Conservation (phyloP, 352 stramenopile species). For the Elongisporangium prolatum region DNA sequence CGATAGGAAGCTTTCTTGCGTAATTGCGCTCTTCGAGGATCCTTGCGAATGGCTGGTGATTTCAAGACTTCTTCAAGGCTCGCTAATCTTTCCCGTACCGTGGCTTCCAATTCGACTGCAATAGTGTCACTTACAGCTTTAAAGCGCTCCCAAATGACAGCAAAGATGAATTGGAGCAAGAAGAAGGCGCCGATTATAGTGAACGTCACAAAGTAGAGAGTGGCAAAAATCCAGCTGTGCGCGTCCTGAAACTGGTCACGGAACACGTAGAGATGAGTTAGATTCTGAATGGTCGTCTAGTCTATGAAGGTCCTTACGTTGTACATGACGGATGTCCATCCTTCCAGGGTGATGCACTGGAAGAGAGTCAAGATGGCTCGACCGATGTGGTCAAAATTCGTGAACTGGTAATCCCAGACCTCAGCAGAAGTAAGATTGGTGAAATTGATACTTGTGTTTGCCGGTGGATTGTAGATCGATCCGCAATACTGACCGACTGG, state of each 20-base stretch:
- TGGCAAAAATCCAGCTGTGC: conserved; percentile 30
- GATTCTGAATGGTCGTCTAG: too few relatives aligned
- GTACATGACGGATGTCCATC: conserved; percentile 85
- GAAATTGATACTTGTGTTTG: conserved; percentile 25
- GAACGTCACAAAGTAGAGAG: conserved; percentile 74
- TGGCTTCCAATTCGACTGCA: conserved; percentile 31
- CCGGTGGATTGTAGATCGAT: conserved; percentile 29
- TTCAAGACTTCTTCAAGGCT: conserved; percentile 4
- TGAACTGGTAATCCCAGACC: conserved; percentile 72
- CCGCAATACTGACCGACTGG: conserved; percentile 24
- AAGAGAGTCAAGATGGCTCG: conserved; percentile 82
- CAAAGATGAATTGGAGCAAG: conserved; percentile 78
- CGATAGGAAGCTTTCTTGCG: background rate
- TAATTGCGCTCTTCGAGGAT: background rate
- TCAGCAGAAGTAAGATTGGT: conserved; percentile 29
- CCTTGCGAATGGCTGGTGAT: background rate
- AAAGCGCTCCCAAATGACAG: conserved; percentile 67
- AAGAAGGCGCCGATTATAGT: conserved; percentile 83
- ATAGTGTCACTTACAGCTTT: conserved; percentile 38
- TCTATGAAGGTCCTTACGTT: conserved; percentile 62
- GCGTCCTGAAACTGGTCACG: conserved; percentile 24
- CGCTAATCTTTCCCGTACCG: conserved; percentile 20
- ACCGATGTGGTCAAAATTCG: conserved; percentile 82
- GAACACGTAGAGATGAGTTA: conserved; percentile 1
- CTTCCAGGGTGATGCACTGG: conserved; percentile 86